These are phyloP conservation scores for Opeltia flavorubescens DNA, from an alignment of 495 filamentous ascomycete genomes.

Conservation along the genomic window DNA sequence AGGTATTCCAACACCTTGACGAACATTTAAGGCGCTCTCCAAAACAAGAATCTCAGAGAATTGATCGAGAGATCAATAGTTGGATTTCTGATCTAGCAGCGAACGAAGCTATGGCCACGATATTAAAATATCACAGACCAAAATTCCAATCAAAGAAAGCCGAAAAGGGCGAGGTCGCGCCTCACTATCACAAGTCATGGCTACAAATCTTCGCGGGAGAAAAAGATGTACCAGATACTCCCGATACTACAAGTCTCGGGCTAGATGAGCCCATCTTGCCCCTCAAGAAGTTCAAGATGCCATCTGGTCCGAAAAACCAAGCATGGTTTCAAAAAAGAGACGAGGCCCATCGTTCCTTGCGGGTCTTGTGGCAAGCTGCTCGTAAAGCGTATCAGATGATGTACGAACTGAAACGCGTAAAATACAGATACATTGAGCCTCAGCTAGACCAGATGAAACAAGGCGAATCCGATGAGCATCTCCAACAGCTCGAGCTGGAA, in stretches of 20 bases:
- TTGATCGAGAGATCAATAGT: neutral
- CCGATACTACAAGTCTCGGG: neutral
- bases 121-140: neutral
- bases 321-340: neutral
- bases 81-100: neutral
- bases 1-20: neutral
- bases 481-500: neutral
- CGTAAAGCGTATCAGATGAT: neutral
- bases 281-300: neutral
- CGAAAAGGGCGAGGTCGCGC: too few relatives aligned
- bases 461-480: neutral
- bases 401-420: neutral
- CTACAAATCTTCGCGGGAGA: neutral
- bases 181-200: too few relatives aligned
- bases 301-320: neutral
- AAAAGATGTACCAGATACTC: neutral
- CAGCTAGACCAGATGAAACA: neutral
- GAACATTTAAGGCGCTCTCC: neutral
- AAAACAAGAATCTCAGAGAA: neutral
- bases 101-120: neutral
- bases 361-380: neutral
- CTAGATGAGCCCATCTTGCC: neutral
- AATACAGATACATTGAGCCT: neutral
- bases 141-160: neutral
- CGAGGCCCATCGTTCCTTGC: neutral